A percentile compares a stretch with the other conserved stretches of the same genome.
phyloP scores from a whole-genome alignment of 2,329 filamentous ascomycete species.

The Dothistroma pini region DNA sequence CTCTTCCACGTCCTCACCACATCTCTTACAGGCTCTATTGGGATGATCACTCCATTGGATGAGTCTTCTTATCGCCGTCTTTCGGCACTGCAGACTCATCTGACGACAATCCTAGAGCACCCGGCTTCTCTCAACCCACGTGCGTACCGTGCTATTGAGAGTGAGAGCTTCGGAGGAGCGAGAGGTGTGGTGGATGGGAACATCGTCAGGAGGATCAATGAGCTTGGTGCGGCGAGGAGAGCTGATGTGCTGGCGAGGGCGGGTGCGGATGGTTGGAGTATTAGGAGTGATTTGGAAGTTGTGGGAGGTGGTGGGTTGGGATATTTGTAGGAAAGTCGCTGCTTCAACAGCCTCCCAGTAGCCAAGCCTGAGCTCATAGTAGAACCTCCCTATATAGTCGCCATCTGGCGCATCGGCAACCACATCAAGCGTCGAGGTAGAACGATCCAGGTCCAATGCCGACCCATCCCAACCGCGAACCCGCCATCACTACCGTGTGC shows the following conservation, averaged over 20 bases:
- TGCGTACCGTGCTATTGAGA: constrained; percentile 60
- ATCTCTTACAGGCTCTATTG: constrained; percentile 71
- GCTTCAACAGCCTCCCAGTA: not conserved
- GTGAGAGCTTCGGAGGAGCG: constrained; percentile 45
- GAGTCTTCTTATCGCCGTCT: constrained; percentile 82
- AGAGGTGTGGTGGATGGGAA: constrained; percentile 73
- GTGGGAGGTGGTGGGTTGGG: constrained; percentile 62
- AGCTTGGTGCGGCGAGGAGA: constrained; percentile 67
- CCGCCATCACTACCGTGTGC: not conserved
- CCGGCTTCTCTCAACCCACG: constrained; percentile 78
- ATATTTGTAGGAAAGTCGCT: constrained; percentile 32
- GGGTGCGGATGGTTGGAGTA: constrained; percentile 63
- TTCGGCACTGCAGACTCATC: constrained; percentile 73
- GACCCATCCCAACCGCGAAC: not conserved
- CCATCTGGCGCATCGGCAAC: not conserved
- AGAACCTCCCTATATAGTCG: not conserved
- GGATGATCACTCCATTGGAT: constrained; percentile 70
- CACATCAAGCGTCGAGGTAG: not conserved
- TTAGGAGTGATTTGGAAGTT: constrained; percentile 66
- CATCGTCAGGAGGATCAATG: constrained; percentile 70
- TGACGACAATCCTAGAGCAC: constrained; percentile 71
- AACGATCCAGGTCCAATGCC: not conserved
- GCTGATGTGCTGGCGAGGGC: constrained; percentile 71
- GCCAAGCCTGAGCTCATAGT: not conserved
- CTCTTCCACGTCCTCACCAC: constrained; percentile 62